phyloP scores from a whole-genome alignment of 148 eudicot species.

The Persicaria maculosa region DNA sequence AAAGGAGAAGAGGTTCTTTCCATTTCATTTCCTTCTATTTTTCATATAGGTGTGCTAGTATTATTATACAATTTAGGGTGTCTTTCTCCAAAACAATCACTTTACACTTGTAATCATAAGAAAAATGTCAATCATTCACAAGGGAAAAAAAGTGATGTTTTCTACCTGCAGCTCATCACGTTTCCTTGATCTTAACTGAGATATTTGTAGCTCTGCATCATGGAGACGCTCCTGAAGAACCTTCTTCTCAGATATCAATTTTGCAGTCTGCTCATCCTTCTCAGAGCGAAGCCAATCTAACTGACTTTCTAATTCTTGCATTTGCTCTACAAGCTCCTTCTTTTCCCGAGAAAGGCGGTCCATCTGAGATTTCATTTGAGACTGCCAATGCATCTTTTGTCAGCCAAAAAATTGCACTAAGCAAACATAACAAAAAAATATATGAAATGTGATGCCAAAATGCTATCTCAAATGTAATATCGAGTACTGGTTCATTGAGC shows the following conservation, averaged over 20 bases:
- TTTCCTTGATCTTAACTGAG: conserved; percentile 82
- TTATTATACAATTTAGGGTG: too few species aligned
- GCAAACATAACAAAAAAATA: neutral
- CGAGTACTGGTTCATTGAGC: neutral
- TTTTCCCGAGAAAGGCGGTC: conserved; percentile 84
- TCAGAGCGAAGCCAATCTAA: conserved; percentile 96
- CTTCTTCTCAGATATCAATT: conserved; percentile 67
- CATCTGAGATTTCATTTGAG: conserved; percentile 79
- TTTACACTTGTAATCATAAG: too few species aligned
- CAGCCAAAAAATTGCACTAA: neutral
- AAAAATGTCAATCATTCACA: neutral
- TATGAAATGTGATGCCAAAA: neutral
- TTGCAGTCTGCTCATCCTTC: conserved; percentile 64
- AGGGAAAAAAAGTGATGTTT: neutral
- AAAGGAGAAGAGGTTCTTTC: too few species aligned
- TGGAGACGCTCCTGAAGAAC: conserved; percentile 79
- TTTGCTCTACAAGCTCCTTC: conserved; percentile 71
- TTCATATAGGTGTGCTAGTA: too few species aligned
- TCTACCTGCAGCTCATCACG: conserved; percentile 93
- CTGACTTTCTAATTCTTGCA: conserved; percentile 82
- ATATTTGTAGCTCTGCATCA: conserved; percentile 85
- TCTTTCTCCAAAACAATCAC: too few species aligned
- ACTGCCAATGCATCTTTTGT: conserved; percentile 30
- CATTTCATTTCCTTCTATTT: too few species aligned
- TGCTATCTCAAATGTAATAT: neutral